These are phyloP conservation scores for Ichthyophthirius multifiliis DNA, from an alignment of 169 alveolate species.

Conservation along the genomic window DNA sequence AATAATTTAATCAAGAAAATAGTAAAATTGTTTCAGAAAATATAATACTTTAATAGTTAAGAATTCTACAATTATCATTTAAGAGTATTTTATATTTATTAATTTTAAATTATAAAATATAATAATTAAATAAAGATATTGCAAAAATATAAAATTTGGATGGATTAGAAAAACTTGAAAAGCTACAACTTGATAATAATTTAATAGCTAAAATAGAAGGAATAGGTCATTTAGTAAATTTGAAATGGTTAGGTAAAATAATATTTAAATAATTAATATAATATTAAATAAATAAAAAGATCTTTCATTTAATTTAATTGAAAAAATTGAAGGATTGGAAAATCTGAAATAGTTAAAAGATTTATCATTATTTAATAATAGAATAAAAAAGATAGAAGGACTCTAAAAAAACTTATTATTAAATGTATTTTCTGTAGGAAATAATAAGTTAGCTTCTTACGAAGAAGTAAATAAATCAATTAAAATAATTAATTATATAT, in stretches of 20 bases:
- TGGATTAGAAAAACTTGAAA: constrained; percentile 68
- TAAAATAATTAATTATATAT: neutral
- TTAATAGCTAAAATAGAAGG: constrained; percentile 72
- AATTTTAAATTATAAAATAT: no score
- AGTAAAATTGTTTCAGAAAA: constrained; percentile 16
- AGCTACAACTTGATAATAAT: constrained; percentile 79
- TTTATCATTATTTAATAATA: constrained; percentile 66
- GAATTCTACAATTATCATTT: constrained; percentile 12
- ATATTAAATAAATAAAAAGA: neutral
- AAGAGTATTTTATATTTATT: constrained; percentile 10
- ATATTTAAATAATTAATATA: neutral
- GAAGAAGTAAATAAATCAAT: no score
- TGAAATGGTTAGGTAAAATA: constrained; percentile 70
- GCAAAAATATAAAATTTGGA: constrained; percentile 63
- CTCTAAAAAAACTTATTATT: constrained; percentile 60
- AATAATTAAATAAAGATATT: constrained; percentile 29
- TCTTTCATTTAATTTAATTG: constrained; percentile 48
- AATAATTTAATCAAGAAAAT: constrained; percentile 11
- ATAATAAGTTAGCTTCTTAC: constrained; percentile 49
- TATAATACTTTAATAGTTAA: constrained; percentile 15
- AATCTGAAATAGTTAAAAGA: constrained; percentile 66
- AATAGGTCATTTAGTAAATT: constrained; percentile 69
- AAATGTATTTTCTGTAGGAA: constrained; percentile 74
- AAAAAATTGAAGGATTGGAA: constrained; percentile 68
- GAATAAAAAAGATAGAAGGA: constrained; percentile 53